Evolutionary conservation across 257 asterid genomes (phyloP).

Genomic region (Scutellaria minor): DNA sequence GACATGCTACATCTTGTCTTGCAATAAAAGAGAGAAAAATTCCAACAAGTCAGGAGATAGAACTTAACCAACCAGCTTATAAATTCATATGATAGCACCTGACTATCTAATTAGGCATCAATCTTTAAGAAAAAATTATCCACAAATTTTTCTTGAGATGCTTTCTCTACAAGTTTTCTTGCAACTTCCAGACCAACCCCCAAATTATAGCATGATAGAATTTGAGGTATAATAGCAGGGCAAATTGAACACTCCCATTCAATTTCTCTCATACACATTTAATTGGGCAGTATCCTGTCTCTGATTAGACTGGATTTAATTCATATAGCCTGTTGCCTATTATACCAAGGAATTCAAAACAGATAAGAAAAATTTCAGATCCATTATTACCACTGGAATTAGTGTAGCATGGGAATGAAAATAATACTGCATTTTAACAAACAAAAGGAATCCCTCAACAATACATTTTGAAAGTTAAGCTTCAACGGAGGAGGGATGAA

Average conservation of each 20-base stretch:
- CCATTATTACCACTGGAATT: not conserved
- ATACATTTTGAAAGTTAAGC: not conserved
- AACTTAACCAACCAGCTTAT: not conserved
- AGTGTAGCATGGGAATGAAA: not conserved
- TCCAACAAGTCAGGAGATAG: not conserved
- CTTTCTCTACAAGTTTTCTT: not conserved
- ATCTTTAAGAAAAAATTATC: not conserved
- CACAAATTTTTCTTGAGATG: not conserved
- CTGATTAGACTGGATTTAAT: not conserved
- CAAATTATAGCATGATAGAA: not conserved
- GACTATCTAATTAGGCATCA: conserved; percentile 7
- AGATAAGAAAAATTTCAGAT: not conserved
- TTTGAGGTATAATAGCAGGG: not conserved
- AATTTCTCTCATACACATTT: not conserved
- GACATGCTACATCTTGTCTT: not conserved
- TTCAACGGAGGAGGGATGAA: not conserved
- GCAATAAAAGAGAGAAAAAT: conserved; percentile 10
- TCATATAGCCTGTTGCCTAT: not conserved
- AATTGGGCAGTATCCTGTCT: not conserved
- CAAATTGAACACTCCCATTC: not conserved
- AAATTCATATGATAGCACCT: conserved; percentile 4
- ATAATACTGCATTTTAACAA: not conserved
- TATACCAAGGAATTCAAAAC: not conserved
- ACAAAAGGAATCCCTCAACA: not conserved
- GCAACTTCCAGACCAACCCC: not conserved